phyloP scores from a whole-genome alignment of 495 filamentous ascomycete species.

The Emericellopsis terricola region DNA sequence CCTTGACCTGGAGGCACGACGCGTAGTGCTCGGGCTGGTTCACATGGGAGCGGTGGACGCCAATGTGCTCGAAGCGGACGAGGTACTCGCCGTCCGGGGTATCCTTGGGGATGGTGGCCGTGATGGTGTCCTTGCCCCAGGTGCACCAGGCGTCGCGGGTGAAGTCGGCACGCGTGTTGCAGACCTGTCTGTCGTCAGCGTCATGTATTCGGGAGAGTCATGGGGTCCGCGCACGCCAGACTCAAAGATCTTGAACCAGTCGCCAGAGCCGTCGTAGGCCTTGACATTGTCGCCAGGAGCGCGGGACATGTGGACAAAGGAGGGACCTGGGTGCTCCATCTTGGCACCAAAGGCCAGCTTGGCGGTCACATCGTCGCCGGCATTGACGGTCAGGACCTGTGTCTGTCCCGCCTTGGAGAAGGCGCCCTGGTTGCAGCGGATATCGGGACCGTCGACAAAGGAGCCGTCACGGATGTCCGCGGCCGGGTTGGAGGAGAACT shows the following conservation, averaged over 20 bases:
- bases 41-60: conserved; percentile 24
- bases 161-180: conserved; percentile 8
- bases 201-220: too few species aligned
- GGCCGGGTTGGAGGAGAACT: conserved; percentile 8
- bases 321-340: conserved; percentile 28
- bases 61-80: conserved; percentile 36
- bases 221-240: too few species aligned
- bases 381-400: conserved; percentile 17
- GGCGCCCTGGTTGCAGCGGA: conserved; percentile 31
- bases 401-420: conserved; percentile 9
- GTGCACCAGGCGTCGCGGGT: conserved; percentile 16
- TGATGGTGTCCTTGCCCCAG: conserved; percentile 20
- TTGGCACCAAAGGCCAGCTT: conserved; percentile 25
- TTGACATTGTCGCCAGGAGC: conserved; percentile 19
- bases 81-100: conserved; percentile 36
- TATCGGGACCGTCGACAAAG: conserved; percentile 15
- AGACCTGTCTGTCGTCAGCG: too few species aligned
- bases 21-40: conserved; percentile 29
- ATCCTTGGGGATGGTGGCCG: conserved; percentile 29
- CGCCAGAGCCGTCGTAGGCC: conserved; percentile 27
- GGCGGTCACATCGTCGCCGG: conserved; percentile 28
- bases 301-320: conserved; percentile 28
- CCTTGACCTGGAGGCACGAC: conserved; percentile 34
- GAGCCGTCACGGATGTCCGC: conserved; percentile 10
- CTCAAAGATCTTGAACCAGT: conserved; percentile 35